Evolutionary conservation across 2,329 filamentous ascomycete genomes (phyloP), one percentile per base, ranked within the genome.

Genomic region (Alternaria postmessia): DNA sequence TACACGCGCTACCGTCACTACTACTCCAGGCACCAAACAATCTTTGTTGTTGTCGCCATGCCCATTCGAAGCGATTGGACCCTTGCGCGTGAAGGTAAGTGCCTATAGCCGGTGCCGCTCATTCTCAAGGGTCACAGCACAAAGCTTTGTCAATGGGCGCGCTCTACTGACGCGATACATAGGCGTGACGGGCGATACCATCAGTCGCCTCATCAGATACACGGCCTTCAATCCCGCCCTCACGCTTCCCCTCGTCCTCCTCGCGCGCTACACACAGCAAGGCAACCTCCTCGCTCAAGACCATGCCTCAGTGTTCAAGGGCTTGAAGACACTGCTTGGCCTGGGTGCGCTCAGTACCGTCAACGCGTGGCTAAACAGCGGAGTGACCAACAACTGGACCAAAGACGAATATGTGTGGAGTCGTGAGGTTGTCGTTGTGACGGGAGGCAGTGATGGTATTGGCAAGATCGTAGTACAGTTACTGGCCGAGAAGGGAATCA

Each of bases 381-480:
- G 83, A 11, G 80, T 80, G 4, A 58, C 81, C 49, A 85, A 85
- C 72, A 85, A 83, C 51, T 87, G 83, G 81, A 80, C 73, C 1
- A 73, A 67, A 11, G 86, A 87, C 68, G 78, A 73, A 41, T 90
- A 89, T 77, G 83, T 88, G 73, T 93, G 90, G 89, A 79, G 82
- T 22, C 84, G 83, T 52, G 91, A 93, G 79, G 83, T 93, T 51
- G 88, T 91, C 3, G 81, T 93, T 43, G 84, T 94, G 20, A 94
- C 91, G 0, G 91, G 92, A 7, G 91, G 91, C 7, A 88, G 89
- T 42, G 87, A 87, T 57, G 91, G 91, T 0, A 93, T 94, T 70
- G 91, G 91, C 14, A 86, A 85, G 20, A 80, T 85, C 38, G 83
- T 92, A 3, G 90, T 90, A 14, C 82, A 84, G 64, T 75, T 89